Percentiles rank a stretch among this genome's conserved stretches.
These are phyloP conservation scores for Escovopsis sp. DNA, from an alignment of 2,329 filamentous ascomycete species.

Conservation along the genomic window DNA sequence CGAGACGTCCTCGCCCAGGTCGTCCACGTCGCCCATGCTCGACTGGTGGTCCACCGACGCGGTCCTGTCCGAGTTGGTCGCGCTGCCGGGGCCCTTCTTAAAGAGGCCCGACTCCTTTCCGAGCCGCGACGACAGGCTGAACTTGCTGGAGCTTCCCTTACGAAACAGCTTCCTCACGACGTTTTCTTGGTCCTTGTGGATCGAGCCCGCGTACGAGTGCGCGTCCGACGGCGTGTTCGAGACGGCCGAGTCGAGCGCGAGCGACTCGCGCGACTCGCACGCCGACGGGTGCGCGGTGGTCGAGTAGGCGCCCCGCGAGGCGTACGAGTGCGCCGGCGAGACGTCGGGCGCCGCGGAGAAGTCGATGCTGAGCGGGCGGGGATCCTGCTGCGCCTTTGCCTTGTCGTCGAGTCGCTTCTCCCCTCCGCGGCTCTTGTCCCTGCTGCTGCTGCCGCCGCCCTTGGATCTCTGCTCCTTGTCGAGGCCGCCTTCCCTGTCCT, in stretches of 20 bases:
- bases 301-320: conserved; percentile 42
- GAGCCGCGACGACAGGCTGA: conserved; percentile 42
- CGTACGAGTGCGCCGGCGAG: conserved; percentile 36
- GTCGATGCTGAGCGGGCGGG: conserved; percentile 24
- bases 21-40: conserved; percentile 42
- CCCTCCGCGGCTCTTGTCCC: conserved; percentile 12
- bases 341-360: conserved; percentile 22
- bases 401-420: conserved; percentile 22
- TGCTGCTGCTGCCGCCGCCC: too few species aligned
- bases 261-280: conserved; percentile 42
- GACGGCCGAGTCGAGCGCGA: conserved; percentile 37
- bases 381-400: conserved; percentile 21
- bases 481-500: conserved; percentile 15
- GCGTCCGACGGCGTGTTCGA: conserved; percentile 45
- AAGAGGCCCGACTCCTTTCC: conserved; percentile 40
- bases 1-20: conserved; percentile 30
- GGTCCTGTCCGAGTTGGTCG: conserved; percentile 42
- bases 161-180: conserved; percentile 47
- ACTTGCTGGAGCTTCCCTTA: conserved; percentile 52
- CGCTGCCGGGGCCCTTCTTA: conserved; percentile 45
- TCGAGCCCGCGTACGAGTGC: conserved; percentile 23
- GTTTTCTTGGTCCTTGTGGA: conserved; percentile 37
- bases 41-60: conserved; percentile 37
- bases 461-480: conserved; percentile 1
- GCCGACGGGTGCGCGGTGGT: conserved; percentile 44